phyloP scores from a whole-genome alignment of 148 eudicot species.

The Fallopia convolvulus region DNA sequence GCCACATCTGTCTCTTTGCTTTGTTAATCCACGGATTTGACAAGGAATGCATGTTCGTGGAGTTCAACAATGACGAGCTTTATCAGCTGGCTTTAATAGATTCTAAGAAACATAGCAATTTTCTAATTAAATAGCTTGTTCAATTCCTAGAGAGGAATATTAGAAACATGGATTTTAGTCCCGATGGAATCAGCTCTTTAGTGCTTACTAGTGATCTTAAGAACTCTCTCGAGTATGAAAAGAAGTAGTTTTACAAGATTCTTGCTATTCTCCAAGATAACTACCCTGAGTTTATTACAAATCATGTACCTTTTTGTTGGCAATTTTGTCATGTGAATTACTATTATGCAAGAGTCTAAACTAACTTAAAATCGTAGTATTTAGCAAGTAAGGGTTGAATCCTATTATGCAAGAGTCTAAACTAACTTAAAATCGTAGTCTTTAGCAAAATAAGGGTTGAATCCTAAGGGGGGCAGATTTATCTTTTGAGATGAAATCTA shows the following conservation, averaged over 20 bases:
- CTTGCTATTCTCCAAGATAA: conserved; percentile 39
- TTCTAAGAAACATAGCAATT: conserved; percentile 26
- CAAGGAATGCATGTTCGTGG: conserved; percentile 37
- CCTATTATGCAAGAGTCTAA: too few relatives aligned
- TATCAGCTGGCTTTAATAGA: conserved; percentile 26
- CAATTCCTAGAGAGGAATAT: conserved; percentile 39
- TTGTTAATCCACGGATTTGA: conserved; percentile 32
- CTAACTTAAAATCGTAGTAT: too few relatives aligned
- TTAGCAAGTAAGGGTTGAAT: too few relatives aligned
- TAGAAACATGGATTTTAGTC: conserved; percentile 31
- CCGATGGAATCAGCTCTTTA: conserved; percentile 21
- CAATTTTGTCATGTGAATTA: not conserved
- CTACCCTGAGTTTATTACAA: conserved; percentile 48
- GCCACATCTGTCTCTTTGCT: too few relatives aligned
- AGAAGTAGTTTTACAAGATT: conserved; percentile 30
- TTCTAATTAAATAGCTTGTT: conserved; percentile 32
- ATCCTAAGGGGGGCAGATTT: too few relatives aligned
- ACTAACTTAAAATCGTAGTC: too few relatives aligned
- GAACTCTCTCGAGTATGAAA: conserved; percentile 28
- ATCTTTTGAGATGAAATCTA: too few relatives aligned
- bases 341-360: too few relatives aligned
- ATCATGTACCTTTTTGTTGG: conserved; percentile 24
- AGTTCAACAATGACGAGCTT: conserved; percentile 32
- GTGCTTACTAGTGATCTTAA: conserved; percentile 46
- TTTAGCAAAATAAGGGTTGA: too few relatives aligned